Conservation (phyloP, 805 yeast species). For the Ogataea methylovora region DNA sequence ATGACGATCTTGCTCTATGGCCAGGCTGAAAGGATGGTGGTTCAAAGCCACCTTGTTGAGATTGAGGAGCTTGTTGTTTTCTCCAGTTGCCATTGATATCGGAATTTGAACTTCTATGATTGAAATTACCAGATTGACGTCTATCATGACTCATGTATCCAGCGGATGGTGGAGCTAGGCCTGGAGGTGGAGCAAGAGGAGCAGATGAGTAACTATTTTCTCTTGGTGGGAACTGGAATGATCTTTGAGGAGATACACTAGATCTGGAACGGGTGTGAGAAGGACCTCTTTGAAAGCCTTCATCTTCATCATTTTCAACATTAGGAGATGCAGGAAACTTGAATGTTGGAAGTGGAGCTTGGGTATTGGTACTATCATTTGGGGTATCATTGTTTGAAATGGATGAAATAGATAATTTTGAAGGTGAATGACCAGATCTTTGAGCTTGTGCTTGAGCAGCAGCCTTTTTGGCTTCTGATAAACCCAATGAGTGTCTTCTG, state of each 20-base stretch:
- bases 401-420: constrained; percentile 15
- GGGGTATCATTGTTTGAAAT: constrained; percentile 5
- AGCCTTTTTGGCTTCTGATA: constrained; percentile 89
- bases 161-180: constrained; percentile 48
- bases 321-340: constrained; percentile 45
- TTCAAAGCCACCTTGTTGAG: constrained; percentile 18
- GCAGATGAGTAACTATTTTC: constrained; percentile 6
- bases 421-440: constrained; percentile 33
- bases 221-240: constrained; percentile 62
- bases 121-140: constrained; percentile 32
- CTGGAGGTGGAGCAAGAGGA: constrained; percentile 8
- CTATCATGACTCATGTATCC: constrained; percentile 37
- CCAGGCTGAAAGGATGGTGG: constrained; percentile 47
- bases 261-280: constrained; percentile 28
- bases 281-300: constrained; percentile 6
- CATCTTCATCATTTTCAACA: constrained; percentile 6
- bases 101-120: constrained; percentile 33
- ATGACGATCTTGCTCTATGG: constrained; percentile 69
- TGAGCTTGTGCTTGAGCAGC: constrained; percentile 90
- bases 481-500: constrained; percentile 87
- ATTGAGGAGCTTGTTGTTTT: constrained; percentile 31
- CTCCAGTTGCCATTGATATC: constrained; percentile 61
- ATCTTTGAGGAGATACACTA: constrained; percentile 35
- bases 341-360: constrained; percentile 28
- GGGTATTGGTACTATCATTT: constrained; percentile 5